Percentiles rank a stretch among this genome's conserved stretches.
Conservation (phyloP, 1,139 yeast genomes). For the Debaryomyces coudertii region DNA sequence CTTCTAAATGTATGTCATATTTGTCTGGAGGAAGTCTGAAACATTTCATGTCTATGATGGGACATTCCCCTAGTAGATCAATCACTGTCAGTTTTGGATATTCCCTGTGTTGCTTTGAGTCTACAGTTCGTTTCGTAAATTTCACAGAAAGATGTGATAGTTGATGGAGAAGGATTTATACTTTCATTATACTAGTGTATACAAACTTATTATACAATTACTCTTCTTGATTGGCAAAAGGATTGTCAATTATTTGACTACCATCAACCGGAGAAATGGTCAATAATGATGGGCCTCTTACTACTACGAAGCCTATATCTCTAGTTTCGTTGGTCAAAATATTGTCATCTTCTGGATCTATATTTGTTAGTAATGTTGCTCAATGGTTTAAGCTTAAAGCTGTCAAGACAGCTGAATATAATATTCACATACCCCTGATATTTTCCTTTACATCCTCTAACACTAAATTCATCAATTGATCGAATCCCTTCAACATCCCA, state of each 20-base stretch:
- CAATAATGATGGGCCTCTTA: conserved; percentile 81
- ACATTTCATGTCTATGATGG: no score
- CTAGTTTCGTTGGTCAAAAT: conserved; percentile 58
- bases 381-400: background rate
- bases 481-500: conserved; percentile 86
- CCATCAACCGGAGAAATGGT: conserved; percentile 88
- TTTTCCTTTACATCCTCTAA: conserved; percentile 81
- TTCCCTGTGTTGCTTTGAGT: no score
- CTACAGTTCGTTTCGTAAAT: background rate
- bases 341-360: conserved; percentile 63
- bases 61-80: no score
- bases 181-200: conserved; percentile 6
- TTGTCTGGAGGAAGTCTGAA: no score
- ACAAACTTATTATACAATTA: conserved; percentile 15
- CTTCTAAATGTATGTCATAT: no score
- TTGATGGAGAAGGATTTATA: background rate
- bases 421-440: conserved; percentile 50
- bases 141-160: background rate
- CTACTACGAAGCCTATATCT: conserved; percentile 73
- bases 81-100: no score
- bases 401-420: background rate
- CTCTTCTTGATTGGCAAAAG: conserved; percentile 44
- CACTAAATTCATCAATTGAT: conserved; percentile 90
- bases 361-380: conserved; percentile 27
- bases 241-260: conserved; percentile 74